Conservation (phyloP, 495 filamentous ascomycete genomes). For the Pyronema omphalodes region DNA sequence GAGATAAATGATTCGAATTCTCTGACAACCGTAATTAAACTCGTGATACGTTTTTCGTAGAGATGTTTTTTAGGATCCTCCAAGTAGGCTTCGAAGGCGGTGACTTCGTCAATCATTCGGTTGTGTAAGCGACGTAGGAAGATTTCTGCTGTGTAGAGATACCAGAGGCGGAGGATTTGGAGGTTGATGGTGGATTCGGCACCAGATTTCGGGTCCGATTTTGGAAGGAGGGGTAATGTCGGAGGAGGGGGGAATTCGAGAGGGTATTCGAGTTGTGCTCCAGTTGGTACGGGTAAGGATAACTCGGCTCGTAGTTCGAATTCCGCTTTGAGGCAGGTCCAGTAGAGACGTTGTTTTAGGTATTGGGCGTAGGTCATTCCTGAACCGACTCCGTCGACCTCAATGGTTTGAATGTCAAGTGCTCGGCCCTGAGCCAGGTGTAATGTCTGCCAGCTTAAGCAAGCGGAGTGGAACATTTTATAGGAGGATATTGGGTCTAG, state of each 20-base stretch:
- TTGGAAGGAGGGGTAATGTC: constrained; percentile 9
- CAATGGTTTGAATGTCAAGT: not conserved
- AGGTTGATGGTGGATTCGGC: constrained; percentile 7
- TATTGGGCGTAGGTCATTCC: constrained; percentile 25
- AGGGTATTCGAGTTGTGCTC: constrained; percentile 25
- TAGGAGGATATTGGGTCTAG: constrained; percentile 27
- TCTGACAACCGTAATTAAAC: constrained; percentile 15
- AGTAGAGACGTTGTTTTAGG: constrained; percentile 28
- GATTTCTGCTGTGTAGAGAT: constrained; percentile 29
- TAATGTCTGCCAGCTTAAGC: constrained; percentile 28
- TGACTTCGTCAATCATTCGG: constrained; percentile 26
- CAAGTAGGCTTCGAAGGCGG: constrained; percentile 16
- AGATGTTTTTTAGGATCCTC: constrained; percentile 1
- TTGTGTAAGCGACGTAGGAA: constrained; percentile 28
- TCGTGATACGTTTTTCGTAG: constrained; percentile 20
- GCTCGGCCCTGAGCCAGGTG: constrained; percentile 10
- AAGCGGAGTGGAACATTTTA: constrained; percentile 28
- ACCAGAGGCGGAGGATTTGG: constrained; percentile 23
- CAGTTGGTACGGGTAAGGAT: constrained; percentile 24
- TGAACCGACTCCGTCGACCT: constrained; percentile 10
- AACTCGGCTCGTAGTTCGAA: constrained; percentile 28
- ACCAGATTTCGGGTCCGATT: constrained; percentile 5
- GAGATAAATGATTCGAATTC: constrained; percentile 27
- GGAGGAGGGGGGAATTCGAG: constrained; percentile 25
- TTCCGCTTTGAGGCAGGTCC: constrained; percentile 29